Conservation (phyloP, 2,329 filamentous ascomycete genomes). For the Stagonosporopsis rhizophila region DNA sequence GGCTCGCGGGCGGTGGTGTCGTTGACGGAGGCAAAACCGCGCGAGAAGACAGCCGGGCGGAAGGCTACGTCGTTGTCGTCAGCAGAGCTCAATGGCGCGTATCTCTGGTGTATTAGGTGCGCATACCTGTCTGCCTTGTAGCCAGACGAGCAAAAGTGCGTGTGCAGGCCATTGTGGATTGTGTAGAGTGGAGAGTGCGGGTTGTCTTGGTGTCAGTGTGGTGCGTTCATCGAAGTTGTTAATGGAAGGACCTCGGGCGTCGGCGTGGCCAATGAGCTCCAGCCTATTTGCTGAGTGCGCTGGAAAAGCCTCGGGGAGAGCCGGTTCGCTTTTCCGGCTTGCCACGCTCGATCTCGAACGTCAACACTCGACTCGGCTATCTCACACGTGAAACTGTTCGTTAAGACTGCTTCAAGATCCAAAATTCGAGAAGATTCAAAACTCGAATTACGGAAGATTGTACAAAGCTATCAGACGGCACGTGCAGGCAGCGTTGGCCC, state of each 20-base stretch:
- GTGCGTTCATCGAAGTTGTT: constrained; percentile 36
- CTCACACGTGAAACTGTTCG: neutral
- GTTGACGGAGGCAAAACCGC: constrained; percentile 49
- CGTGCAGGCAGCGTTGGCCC: neutral
- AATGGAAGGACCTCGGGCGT: constrained; percentile 8
- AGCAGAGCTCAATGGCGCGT: constrained; percentile 35
- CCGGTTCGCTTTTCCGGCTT: constrained; percentile 14
- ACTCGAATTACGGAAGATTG: neutral
- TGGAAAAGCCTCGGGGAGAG: constrained; percentile 16
- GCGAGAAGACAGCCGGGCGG: constrained; percentile 46
- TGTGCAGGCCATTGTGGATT: constrained; percentile 47
- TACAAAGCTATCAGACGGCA: neutral
- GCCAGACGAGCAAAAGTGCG: constrained; percentile 50
- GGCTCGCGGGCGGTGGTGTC: constrained; percentile 44
- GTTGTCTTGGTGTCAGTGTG: constrained; percentile 32
- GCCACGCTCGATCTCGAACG: constrained; percentile 22
- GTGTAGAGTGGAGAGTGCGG: constrained; percentile 37
- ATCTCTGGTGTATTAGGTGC: neutral
- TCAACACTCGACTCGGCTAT: constrained; percentile 23
- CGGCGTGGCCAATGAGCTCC: constrained; percentile 11
- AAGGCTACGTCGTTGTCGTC: constrained; percentile 39
- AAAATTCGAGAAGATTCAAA: neutral
- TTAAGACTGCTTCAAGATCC: neutral
- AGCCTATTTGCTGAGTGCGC: constrained; percentile 8
- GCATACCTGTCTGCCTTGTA: constrained; percentile 47